Conservation (phyloP, 495 filamentous ascomycete genomes). For the Ramalina intermedia region DNA sequence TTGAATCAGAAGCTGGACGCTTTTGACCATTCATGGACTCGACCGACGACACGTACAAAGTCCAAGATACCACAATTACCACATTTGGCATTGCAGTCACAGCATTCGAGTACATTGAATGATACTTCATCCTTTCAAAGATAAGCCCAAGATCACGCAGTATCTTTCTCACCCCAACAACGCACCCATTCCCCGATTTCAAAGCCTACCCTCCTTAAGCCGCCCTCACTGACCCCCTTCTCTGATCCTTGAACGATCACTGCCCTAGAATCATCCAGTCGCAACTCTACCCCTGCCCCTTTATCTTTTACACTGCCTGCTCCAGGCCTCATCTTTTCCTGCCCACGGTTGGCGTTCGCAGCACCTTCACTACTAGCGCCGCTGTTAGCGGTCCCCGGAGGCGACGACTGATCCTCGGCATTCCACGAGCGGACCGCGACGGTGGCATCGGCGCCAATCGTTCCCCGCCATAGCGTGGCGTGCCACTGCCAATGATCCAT, state of each 20-base stretch:
- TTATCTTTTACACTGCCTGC: conserved; percentile 28
- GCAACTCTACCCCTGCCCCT: conserved; percentile 40
- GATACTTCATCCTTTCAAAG: neutral
- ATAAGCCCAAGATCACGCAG: neutral
- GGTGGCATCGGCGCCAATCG: conserved; percentile 75
- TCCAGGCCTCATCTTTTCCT: neutral
- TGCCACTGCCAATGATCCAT: conserved; percentile 98
- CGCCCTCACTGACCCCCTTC: conserved; percentile 10
- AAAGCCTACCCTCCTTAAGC: conserved; percentile 16
- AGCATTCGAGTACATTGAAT: neutral
- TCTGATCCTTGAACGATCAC: conserved; percentile 38
- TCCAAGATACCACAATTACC: neutral
- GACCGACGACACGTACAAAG: neutral
- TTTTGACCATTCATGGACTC: too few species aligned
- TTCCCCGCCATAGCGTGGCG: conserved; percentile 83
- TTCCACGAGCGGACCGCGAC: conserved; percentile 41
- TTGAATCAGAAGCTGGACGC: too few species aligned
- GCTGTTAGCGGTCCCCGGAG: neutral
- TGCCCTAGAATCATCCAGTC: conserved; percentile 35
- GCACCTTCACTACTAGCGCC: conserved; percentile 5
- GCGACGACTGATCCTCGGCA: conserved; percentile 2
- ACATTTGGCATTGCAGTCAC: neutral
- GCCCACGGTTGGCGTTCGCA: neutral
- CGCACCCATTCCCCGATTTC: conserved; percentile 17
- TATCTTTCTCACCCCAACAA: conserved; percentile 8